Evolutionary conservation across 192 early-diverging fungal species (phyloP).

Genomic region (Coemansia reversa): DNA sequence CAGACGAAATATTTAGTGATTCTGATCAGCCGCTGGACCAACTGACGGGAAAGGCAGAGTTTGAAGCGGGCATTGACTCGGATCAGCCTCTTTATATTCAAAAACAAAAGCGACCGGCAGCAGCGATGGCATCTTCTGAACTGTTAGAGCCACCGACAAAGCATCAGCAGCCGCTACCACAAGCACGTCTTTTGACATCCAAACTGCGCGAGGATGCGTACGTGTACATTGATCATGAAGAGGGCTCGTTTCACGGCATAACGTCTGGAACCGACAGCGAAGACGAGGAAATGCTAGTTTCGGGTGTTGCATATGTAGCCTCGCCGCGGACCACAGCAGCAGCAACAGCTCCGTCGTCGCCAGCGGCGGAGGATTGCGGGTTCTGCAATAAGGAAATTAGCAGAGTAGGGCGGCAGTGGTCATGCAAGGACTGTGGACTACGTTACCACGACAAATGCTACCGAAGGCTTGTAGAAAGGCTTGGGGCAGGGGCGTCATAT

Average conservation of each 20-base stretch:
- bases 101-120: no score
- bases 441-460: constrained; percentile 22
- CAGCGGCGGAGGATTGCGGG: constrained; percentile 4
- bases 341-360: not conserved
- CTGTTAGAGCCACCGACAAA: not conserved
- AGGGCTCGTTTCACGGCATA: constrained; percentile 1
- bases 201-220: not conserved
- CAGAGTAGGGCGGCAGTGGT: not conserved
- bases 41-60: no score
- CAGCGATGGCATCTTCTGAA: no score
- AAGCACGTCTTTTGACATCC: no score
- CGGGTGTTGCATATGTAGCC: not conserved
- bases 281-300: no score
- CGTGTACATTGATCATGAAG: constrained; percentile 22
- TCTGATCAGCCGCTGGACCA: no score
- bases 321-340: not conserved
- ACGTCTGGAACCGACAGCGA: not conserved
- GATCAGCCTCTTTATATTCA: no score
- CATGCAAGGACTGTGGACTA: constrained; percentile 14
- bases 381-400: not conserved
- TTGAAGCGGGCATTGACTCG: no score
- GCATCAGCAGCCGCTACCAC: not conserved
- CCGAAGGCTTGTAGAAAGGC: not conserved
- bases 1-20: no score
- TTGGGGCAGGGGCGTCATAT: not conserved